Conservation (phyloP, 331 rosid genomes). For the Quercus phellos region DNA sequence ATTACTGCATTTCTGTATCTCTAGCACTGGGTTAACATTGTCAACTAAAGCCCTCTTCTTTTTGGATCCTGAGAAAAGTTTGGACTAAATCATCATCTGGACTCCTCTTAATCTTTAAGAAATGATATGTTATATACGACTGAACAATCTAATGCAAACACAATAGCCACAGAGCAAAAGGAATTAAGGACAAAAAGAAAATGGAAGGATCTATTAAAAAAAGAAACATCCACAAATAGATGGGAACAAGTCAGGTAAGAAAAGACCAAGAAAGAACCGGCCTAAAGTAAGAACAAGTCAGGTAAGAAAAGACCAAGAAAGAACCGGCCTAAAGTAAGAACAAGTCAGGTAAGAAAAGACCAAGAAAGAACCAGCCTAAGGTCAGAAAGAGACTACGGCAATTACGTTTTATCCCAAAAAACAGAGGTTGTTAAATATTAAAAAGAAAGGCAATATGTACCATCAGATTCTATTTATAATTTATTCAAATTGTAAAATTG, state of each 20-base stretch:
- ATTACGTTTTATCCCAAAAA: background rate
- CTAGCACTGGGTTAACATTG: conserved; percentile 12
- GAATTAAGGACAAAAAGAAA: background rate
- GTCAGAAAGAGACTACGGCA: background rate
- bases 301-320: background rate
- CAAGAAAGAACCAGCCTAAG: too few species aligned
- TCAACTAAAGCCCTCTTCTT: conserved; percentile 53
- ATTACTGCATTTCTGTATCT: conserved; percentile 30
- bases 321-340: background rate
- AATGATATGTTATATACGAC: background rate
- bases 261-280: background rate
- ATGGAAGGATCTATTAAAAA: background rate
- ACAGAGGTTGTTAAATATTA: too few species aligned
- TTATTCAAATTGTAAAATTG: background rate
- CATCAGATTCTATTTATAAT: background rate
- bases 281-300: background rate
- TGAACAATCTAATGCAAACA: conserved; percentile 8
- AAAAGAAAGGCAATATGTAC: too few species aligned
- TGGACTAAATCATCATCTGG: conserved; percentile 17
- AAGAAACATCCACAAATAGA: background rate
- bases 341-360: too few species aligned
- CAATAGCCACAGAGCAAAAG: background rate
- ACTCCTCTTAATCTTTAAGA: conserved; percentile 9
- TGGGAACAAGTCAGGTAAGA: background rate
- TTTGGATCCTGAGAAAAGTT: conserved; percentile 34